phyloP scores from a whole-genome alignment of 1,284 basidiomycete species.

The Rhodotorula sp. region DNA sequence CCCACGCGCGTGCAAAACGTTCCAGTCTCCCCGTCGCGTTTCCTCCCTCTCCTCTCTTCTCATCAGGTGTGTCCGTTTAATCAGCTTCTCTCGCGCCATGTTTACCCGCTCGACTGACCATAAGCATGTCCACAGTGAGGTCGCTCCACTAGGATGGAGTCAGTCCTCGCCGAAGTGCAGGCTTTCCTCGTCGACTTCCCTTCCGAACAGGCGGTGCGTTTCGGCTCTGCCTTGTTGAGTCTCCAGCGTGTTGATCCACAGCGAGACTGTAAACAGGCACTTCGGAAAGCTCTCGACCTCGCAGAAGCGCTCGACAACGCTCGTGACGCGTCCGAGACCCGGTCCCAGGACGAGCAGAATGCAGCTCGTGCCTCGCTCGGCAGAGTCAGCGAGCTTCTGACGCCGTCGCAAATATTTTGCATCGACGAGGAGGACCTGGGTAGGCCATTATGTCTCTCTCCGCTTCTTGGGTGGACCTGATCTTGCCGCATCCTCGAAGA shows the following conservation, averaged over 20 bases:
- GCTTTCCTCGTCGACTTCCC: constrained; percentile 11
- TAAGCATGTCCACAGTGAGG: not conserved
- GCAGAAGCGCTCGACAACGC: not conserved
- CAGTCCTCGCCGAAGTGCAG: not conserved
- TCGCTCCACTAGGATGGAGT: not conserved
- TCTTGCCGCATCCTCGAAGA: not conserved
- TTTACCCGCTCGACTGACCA: not conserved
- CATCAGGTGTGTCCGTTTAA: not conserved
- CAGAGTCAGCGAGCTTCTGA: not conserved
- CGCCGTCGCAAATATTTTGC: not conserved
- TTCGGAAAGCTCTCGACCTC: not conserved
- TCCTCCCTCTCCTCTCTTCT: not conserved
- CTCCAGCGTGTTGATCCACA: no score
- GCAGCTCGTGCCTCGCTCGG: not conserved
- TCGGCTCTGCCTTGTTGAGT: no score
- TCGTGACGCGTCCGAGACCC: no score
- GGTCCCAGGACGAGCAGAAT: no score
- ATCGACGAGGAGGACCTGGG: constrained; percentile 2
- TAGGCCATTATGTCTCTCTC: not conserved
- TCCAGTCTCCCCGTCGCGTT: no score
- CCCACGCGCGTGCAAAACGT: not conserved
- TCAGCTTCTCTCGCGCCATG: not conserved
- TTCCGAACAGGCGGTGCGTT: not conserved
- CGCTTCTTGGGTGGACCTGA: no score
- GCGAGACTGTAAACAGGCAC: not conserved